These are phyloP conservation scores for Halophytophthora polymorphica DNA, from an alignment of 352 stramenopile genomes.

Conservation along the genomic window DNA sequence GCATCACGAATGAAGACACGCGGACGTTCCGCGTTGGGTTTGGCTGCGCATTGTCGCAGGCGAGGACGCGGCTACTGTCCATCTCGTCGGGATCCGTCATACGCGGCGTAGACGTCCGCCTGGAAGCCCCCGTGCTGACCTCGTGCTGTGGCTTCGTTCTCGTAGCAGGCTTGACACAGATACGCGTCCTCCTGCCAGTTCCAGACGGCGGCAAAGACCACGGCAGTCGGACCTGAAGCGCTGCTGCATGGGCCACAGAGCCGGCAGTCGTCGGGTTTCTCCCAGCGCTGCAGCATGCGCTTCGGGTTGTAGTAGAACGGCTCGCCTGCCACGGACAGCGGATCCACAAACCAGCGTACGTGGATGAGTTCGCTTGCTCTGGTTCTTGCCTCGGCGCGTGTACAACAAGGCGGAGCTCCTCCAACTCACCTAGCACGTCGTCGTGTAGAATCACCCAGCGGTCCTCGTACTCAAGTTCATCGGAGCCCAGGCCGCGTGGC, in stretches of 20 bases:
- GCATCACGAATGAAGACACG: background rate
- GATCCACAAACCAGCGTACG: background rate
- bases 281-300: constrained; percentile 55
- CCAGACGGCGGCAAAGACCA: constrained; percentile 52
- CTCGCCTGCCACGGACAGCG: constrained; percentile 27
- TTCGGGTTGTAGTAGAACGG: constrained; percentile 70
- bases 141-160: constrained; percentile 21
- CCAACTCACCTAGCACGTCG: constrained; percentile 30
- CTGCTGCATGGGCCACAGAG: constrained; percentile 33
- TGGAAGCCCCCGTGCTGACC: constrained; percentile 10
- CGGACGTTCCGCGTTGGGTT: background rate
- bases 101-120: constrained; percentile 32
- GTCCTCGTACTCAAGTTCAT: constrained; percentile 57
- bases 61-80: constrained; percentile 10
- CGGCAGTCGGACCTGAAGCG: background rate
- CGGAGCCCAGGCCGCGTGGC: constrained; percentile 44
- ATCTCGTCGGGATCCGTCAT: constrained; percentile 48
- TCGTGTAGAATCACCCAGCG: constrained; percentile 61
- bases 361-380: background rate
- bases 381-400: background rate
- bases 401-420: constrained; percentile 6
- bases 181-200: constrained; percentile 40
- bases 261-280: constrained; percentile 46
- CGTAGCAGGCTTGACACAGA: constrained; percentile 43
- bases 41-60: background rate